Conservation (phyloP, 2,329 filamentous ascomycete genomes). For the Penicillium sumatraense region DNA sequence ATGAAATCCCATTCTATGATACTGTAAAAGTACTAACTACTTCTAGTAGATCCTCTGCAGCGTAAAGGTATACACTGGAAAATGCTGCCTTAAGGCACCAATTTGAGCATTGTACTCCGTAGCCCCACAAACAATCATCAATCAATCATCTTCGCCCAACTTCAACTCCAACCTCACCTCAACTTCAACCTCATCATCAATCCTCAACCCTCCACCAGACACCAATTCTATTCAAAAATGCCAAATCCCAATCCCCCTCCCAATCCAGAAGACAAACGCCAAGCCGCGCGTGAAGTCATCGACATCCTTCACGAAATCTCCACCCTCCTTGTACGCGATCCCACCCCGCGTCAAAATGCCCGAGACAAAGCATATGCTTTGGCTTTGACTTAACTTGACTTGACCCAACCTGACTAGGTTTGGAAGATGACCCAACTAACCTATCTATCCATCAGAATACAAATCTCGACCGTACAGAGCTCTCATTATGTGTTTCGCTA, state of each 20-base stretch:
- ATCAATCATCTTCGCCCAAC: too few relatives aligned
- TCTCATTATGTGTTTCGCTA: constrained; percentile 94
- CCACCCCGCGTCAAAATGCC: too few relatives aligned
- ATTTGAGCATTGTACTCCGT: too few relatives aligned
- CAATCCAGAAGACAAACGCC: constrained; percentile 51
- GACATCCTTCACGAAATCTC: constrained; percentile 58
- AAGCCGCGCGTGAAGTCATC: constrained; percentile 56
- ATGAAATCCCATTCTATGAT: too few relatives aligned
- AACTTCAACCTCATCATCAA: constrained; percentile 2
- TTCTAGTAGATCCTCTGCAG: too few relatives aligned
- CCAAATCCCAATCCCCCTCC: constrained; percentile 34
- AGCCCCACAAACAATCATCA: constrained; percentile 1
- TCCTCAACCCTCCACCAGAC: not conserved
- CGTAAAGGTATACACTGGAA: too few relatives aligned
- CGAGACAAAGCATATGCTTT: too few relatives aligned
- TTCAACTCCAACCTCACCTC: constrained; percentile 9
- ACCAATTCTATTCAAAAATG: not conserved
- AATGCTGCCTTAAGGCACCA: too few relatives aligned
- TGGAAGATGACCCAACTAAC: too few relatives aligned
- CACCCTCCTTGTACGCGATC: constrained; percentile 44
- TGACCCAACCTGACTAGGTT: too few relatives aligned
- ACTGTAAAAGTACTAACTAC: too few relatives aligned
- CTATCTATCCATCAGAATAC: constrained; percentile 82
- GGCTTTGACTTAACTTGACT: too few relatives aligned
- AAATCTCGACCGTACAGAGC: constrained; percentile 83